Conservation (phyloP, 441 rosid genomes). For the Euphorbia celastroides region DNA sequence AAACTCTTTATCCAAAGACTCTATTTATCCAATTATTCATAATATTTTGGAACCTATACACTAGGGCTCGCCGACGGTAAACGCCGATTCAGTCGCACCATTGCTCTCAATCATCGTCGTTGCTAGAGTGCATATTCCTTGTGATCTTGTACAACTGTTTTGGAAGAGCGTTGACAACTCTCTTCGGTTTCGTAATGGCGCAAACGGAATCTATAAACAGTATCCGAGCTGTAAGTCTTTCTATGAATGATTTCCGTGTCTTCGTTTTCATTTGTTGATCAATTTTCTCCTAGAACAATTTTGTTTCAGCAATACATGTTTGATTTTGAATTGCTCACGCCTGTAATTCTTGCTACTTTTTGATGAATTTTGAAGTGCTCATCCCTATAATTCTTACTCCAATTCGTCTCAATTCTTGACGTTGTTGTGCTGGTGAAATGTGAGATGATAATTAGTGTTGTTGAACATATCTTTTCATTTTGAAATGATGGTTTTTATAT, state of each 20-base stretch:
- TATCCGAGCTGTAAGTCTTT: constrained; percentile 34
- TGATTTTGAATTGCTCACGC: neutral
- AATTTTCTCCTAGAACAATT: neutral
- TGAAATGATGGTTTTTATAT: neutral
- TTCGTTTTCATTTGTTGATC: neutral
- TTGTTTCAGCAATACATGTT: neutral
- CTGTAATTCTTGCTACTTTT: neutral
- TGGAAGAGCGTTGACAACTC: constrained; percentile 37
- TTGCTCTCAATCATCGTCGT: too few relatives aligned
- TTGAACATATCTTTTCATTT: neutral
- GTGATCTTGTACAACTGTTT: constrained; percentile 39
- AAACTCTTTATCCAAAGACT: too few relatives aligned
- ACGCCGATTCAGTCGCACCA: too few relatives aligned
- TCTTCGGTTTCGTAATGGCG: constrained; percentile 18
- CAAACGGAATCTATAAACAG: constrained; percentile 13
- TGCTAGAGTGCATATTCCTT: constrained; percentile 51
- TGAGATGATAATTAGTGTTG: neutral
- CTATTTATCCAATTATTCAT: too few relatives aligned
- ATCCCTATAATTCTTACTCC: too few relatives aligned
- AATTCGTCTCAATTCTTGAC: neutral
- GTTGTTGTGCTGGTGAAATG: neutral
- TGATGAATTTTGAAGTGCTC: neutral
- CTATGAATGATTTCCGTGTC: neutral
- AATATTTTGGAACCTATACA: too few relatives aligned
- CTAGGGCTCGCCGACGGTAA: too few relatives aligned